Conservation (phyloP, 306 rosid genomes). For the Morella rubra region DNA sequence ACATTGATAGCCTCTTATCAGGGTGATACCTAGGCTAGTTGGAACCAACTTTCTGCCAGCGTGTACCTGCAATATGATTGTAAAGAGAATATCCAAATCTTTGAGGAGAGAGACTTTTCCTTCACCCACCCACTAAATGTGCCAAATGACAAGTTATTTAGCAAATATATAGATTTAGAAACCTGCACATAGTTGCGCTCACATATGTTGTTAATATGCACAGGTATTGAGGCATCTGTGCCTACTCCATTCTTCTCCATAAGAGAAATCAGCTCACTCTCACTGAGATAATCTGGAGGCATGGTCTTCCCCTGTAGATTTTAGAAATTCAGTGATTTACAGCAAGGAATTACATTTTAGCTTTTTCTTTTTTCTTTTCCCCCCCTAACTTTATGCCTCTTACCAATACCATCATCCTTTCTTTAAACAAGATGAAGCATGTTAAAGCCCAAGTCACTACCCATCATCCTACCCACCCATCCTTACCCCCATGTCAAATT, state of each 20-base stretch:
- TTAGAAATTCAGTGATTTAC: conserved; percentile 13
- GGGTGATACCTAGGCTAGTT: conserved; percentile 79
- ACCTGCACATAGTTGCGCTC: conserved; percentile 99
- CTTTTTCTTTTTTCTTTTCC: neutral
- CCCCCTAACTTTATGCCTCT: neutral
- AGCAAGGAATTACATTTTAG: neutral
- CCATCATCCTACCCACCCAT: conserved; percentile 18
- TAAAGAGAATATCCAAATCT: conserved; percentile 30
- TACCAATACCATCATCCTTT: neutral
- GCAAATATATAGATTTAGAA: conserved; percentile 8
- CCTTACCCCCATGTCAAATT: neutral
- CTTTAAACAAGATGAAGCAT: conserved; percentile 19
- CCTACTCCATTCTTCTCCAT: conserved; percentile 98
- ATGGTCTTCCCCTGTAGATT: conserved; percentile 71
- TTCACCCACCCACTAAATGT: conserved; percentile 15
- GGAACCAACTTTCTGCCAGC: conserved; percentile 90
- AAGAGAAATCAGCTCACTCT: conserved; percentile 92
- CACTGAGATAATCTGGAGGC: conserved; percentile 89
- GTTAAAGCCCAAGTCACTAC: conserved; percentile 10
- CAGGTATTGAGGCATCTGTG: conserved; percentile 95
- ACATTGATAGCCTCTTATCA: conserved; percentile 91
- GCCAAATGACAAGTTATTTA: neutral
- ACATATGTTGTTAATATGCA: conserved; percentile 92
- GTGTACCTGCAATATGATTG: conserved; percentile 71
- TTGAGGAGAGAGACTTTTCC: conserved; percentile 3